Conservation (phyloP, 2,329 filamentous ascomycete species). For the Aspergillus phoenicis region DNA sequence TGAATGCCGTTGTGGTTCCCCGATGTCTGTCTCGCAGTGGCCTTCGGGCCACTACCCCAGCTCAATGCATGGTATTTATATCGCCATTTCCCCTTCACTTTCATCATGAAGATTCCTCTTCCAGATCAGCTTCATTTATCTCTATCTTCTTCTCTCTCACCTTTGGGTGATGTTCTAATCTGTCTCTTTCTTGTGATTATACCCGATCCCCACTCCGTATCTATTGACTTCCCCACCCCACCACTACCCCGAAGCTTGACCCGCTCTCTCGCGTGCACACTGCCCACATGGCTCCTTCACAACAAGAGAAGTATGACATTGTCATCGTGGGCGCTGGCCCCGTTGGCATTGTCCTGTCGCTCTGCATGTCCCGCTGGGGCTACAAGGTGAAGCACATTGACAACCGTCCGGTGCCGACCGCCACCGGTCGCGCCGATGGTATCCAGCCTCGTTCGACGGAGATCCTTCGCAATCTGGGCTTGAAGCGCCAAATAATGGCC, state of each 20-base stretch:
- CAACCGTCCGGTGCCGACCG: slow-evolving; percentile 81
- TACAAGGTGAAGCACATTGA: slow-evolving; percentile 96
- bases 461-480: slow-evolving; percentile 82
- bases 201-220: not conserved
- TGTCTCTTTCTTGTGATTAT: not conserved
- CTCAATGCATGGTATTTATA: slow-evolving; percentile 27
- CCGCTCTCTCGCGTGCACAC: not conserved
- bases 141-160: slow-evolving; percentile 1
- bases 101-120: slow-evolving; percentile 17
- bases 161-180: not conserved
- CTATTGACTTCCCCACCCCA: slow-evolving; percentile 3
- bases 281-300: slow-evolving; percentile 28
- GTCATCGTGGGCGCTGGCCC: slow-evolving; percentile 90
- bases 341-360: slow-evolving; percentile 83
- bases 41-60: slow-evolving; percentile 24
- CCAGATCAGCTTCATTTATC: slow-evolving; percentile 1
- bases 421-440: slow-evolving; percentile 84
- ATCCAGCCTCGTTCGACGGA: slow-evolving; percentile 90
- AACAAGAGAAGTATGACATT: slow-evolving; percentile 61
- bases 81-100: slow-evolving; percentile 26
- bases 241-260: slow-evolving; percentile 2
- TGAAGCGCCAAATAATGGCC: slow-evolving; percentile 86
- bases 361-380: slow-evolving; percentile 86
- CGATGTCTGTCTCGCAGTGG: slow-evolving; percentile 23
- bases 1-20: slow-evolving; percentile 40